phyloP scores from a whole-genome alignment of 768 basidiomycete genomes.

The Kwoniella botswanensis region DNA sequence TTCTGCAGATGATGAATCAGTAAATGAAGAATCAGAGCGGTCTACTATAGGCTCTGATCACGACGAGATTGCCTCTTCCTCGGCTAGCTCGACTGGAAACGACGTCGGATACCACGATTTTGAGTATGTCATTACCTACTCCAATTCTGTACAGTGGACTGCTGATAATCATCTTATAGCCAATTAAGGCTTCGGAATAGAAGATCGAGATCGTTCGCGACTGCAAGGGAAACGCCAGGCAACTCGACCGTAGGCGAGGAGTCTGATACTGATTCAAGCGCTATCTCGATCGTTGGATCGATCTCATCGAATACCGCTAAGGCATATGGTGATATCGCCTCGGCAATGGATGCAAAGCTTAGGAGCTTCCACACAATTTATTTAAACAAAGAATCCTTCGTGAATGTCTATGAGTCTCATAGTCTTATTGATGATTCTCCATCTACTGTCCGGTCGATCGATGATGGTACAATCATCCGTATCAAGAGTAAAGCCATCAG shows the following conservation, averaged over 20 bases:
- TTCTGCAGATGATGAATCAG: slow-evolving; percentile 13
- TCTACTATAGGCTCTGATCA: background rate
- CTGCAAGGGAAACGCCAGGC: slow-evolving; percentile 4
- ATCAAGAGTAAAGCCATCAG: slow-evolving; percentile 3
- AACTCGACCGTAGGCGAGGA: slow-evolving; percentile 23
- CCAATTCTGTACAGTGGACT: background rate
- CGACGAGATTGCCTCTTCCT: background rate
- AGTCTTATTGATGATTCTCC: background rate
- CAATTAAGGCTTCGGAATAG: slow-evolving; percentile 4
- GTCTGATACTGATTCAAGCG: slow-evolving; percentile 15
- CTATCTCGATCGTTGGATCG: background rate
- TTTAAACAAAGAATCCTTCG: too few relatives aligned
- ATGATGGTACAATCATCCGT: slow-evolving; percentile 15
- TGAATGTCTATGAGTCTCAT: background rate
- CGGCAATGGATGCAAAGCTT: slow-evolving; percentile 4
- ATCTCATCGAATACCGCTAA: background rate
- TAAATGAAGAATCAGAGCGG: background rate
- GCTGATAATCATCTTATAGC: background rate
- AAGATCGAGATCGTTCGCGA: slow-evolving; percentile 14
- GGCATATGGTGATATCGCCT: slow-evolving; percentile 13
- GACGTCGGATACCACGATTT: slow-evolving; percentile 6
- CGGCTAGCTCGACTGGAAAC: slow-evolving; percentile 8
- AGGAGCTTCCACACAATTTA: slow-evolving; percentile 5
- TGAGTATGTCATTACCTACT: background rate
- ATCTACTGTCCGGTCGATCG: background rate